phyloP scores from a whole-genome alignment of 139 green algal species.

The Chlamydomonas asymmetrica region DNA sequence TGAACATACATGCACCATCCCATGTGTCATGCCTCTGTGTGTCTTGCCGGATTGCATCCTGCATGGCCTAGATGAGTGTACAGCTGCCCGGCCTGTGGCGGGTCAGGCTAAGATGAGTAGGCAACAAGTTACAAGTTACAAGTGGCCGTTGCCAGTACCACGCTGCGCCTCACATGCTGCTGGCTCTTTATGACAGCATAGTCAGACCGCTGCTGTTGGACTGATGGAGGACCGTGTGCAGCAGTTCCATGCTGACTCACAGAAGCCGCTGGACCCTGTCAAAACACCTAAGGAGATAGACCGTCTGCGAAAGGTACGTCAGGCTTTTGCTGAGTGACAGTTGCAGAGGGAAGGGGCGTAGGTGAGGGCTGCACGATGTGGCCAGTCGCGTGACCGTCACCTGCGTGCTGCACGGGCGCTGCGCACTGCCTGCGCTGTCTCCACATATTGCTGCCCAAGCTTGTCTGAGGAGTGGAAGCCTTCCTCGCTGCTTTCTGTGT shows the following conservation, averaged over 20 bases:
- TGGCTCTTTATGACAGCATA: no score
- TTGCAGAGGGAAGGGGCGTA: not conserved
- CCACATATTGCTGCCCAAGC: not conserved
- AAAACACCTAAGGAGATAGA: conserved; percentile 9
- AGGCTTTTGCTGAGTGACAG: not conserved
- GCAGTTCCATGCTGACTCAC: conserved; percentile 17
- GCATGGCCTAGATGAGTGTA: no score
- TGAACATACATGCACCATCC: no score
- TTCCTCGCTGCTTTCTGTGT: not conserved
- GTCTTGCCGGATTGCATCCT: no score
- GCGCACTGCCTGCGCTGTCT: not conserved
- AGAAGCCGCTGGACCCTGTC: conserved; percentile 3
- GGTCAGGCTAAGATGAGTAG: no score
- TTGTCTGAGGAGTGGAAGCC: not conserved
- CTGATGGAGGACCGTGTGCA: conserved; percentile 21
- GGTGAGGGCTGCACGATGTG: not conserved
- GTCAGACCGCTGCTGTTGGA: no score
- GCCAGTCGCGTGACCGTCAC: not conserved
- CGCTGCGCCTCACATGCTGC: no score
- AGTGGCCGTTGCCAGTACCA: no score
- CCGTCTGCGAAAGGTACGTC: not conserved
- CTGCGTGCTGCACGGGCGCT: not conserved
- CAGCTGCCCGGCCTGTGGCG: no score
- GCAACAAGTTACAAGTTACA: no score
- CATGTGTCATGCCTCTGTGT: no score